These are phyloP conservation scores for Emergomyces africanus DNA, from an alignment of 2,329 filamentous ascomycete genomes.

Conservation along the genomic window DNA sequence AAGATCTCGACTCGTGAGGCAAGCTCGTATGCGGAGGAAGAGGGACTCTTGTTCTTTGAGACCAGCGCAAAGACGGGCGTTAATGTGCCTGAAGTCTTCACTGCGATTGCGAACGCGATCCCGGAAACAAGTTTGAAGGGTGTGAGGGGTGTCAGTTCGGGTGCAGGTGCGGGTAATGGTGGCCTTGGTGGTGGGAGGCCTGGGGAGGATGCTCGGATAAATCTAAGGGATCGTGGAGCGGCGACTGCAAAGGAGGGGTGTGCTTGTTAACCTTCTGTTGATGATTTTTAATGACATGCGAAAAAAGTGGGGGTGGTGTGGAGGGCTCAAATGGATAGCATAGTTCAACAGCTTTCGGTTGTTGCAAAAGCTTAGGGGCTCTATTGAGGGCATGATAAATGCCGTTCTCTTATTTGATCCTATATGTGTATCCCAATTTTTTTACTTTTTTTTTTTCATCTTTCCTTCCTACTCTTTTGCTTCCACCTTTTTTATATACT, in stretches of 20 bases:
- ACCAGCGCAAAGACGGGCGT: conserved; percentile 93
- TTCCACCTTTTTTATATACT: not conserved
- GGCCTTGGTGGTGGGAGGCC: conserved; percentile 41
- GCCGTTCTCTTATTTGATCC: not conserved
- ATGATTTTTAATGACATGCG: conserved; percentile 10
- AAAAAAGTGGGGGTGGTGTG: not conserved
- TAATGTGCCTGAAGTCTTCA: conserved; percentile 94
- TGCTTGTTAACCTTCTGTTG: conserved; percentile 50
- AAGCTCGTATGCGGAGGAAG: conserved; percentile 86
- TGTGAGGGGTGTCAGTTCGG: conserved; percentile 55
- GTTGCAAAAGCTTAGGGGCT: not conserved
- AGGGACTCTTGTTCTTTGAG: conserved; percentile 90
- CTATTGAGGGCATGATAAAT: not conserved
- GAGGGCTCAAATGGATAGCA: not conserved
- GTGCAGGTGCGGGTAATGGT: conserved; percentile 39
- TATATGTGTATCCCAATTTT: not conserved
- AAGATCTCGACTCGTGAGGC: conserved; percentile 89
- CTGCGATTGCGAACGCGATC: conserved; percentile 94
- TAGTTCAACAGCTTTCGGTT: not conserved
- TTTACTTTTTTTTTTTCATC: not conserved
- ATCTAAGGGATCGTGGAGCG: conserved; percentile 61
- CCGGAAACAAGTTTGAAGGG: conserved; percentile 94
- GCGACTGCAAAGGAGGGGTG: conserved; percentile 78
- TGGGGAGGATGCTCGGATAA: conserved; percentile 54
- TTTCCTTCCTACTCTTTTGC: not conserved